Conservation (phyloP, 2,329 filamentous ascomycete species). For the Colletotrichum tamarilloi region DNA sequence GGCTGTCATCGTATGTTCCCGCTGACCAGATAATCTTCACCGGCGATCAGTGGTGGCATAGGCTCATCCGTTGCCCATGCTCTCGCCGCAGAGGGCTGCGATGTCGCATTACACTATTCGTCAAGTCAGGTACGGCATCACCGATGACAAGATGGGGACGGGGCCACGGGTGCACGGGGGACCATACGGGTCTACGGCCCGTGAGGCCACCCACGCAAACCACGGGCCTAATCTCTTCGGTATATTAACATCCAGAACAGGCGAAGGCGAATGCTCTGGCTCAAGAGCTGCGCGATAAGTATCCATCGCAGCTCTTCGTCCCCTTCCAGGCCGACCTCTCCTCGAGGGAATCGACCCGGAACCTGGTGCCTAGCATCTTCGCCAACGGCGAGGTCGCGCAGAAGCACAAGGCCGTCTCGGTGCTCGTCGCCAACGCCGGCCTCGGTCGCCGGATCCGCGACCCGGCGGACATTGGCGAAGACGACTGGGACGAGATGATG, state of each 20-base stretch:
- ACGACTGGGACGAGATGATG: slow-evolving; percentile 50
- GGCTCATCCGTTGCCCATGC: slow-evolving; percentile 45
- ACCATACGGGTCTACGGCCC: neutral
- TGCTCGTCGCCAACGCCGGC: slow-evolving; percentile 47
- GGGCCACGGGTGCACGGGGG: too few relatives aligned
- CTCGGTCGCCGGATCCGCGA: slow-evolving; percentile 48
- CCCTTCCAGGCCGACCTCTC: slow-evolving; percentile 43
- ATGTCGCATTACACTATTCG: slow-evolving; percentile 48
- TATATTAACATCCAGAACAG: slow-evolving; percentile 29
- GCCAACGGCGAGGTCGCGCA: slow-evolving; percentile 27
- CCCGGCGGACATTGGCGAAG: slow-evolving; percentile 45
- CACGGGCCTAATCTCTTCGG: neutral
- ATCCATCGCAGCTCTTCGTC: slow-evolving; percentile 44
- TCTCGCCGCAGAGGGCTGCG: slow-evolving; percentile 48
- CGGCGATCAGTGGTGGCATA: slow-evolving; percentile 45
- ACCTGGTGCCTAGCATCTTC: slow-evolving; percentile 39
- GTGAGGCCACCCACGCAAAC: too few relatives aligned
- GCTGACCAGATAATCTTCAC: neutral
- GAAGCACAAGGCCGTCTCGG: slow-evolving; percentile 44
- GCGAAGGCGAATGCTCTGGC: slow-evolving; percentile 45
- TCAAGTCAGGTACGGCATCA: slow-evolving; percentile 43
- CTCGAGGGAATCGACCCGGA: slow-evolving; percentile 41
- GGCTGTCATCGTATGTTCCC: neutral
- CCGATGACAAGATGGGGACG: neutral
- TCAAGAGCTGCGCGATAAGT: slow-evolving; percentile 38